phyloP scores from a whole-genome alignment of 257 asterid genomes.

The Oldenlandia corymbosa region DNA sequence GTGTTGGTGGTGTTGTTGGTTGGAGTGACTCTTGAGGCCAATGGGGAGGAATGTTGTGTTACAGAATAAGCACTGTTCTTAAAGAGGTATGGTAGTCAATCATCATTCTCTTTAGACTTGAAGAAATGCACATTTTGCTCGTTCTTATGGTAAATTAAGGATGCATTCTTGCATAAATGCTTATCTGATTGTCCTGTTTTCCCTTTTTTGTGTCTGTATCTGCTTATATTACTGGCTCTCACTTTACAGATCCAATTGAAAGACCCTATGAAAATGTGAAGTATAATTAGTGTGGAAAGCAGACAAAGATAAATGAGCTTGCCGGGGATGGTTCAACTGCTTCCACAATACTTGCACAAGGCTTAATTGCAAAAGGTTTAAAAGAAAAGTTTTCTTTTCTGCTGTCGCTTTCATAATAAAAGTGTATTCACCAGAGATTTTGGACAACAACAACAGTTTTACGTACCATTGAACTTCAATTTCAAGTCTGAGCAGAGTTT shows the following conservation, averaged over 20 bases:
- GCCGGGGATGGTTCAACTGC: slow-evolving; percentile 96
- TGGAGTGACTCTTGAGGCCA: slow-evolving; percentile 85
- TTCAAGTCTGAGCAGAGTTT: neutral
- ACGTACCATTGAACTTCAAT: neutral
- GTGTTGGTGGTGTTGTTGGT: slow-evolving; percentile 75
- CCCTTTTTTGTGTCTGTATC: slow-evolving; percentile 3
- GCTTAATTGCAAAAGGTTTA: slow-evolving; percentile 71
- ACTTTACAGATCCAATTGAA: slow-evolving; percentile 72
- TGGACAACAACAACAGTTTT: neutral
- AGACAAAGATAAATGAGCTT: slow-evolving; percentile 74
- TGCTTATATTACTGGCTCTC: slow-evolving; percentile 23
- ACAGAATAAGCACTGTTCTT: slow-evolving; percentile 82
- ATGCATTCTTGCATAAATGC: too few relatives aligned
- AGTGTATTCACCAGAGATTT: neutral
- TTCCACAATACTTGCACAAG: slow-evolving; percentile 74
- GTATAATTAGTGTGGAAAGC: slow-evolving; percentile 83
- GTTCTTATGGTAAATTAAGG: too few relatives aligned
- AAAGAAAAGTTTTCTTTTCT: slow-evolving; percentile 35
- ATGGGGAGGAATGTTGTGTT: slow-evolving; percentile 89
- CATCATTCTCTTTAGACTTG: too few relatives aligned
- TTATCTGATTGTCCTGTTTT: too few relatives aligned
- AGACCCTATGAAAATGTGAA: slow-evolving; percentile 86
- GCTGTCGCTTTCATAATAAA: neutral
- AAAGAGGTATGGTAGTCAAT: slow-evolving; percentile 84
- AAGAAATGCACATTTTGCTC: too few relatives aligned